Evolutionary conservation across 192 early-diverging fungal genomes (phyloP).

Genomic region (Gamsiella multidivaricata): DNA sequence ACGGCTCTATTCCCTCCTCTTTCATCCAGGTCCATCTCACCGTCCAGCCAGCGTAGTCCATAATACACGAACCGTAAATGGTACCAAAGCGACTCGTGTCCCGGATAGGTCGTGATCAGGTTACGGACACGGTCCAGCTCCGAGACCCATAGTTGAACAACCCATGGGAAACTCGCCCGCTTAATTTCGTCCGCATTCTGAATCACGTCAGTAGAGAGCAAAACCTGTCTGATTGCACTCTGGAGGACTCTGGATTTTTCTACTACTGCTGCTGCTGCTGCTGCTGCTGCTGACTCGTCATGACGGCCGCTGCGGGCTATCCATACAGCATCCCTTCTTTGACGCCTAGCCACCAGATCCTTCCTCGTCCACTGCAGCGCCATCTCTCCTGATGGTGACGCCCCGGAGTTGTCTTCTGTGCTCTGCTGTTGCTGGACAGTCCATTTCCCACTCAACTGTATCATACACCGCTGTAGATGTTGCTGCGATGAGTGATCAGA

Average conservation of each 20-base stretch:
- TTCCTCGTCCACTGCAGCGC: constrained; percentile 36
- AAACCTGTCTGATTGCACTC: constrained; percentile 23
- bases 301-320: too few species aligned
- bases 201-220: not conserved
- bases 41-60: constrained; percentile 44
- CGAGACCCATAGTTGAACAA: constrained; percentile 34
- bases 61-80: constrained; percentile 59
- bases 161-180: constrained; percentile 32
- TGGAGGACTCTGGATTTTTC: not conserved
- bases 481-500: constrained; percentile 64
- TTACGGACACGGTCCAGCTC: constrained; percentile 38
- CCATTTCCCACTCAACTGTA: constrained; percentile 34
- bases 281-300: not conserved
- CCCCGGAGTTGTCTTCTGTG: too few species aligned
- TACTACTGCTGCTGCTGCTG: not conserved
- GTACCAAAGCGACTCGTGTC: constrained; percentile 65
- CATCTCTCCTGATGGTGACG: not conserved
- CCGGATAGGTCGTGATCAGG: constrained; percentile 55
- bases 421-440: constrained; percentile 11
- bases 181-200: not conserved
- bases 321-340: not conserved
- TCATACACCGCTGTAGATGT: constrained; percentile 56
- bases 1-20: not conserved
- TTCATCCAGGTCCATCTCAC: constrained; percentile 3
- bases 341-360: constrained; percentile 15